Evolutionary conservation across 225 moss, liverwort and hornwort species (phyloP).

Genomic region (Neckera pumila): DNA sequence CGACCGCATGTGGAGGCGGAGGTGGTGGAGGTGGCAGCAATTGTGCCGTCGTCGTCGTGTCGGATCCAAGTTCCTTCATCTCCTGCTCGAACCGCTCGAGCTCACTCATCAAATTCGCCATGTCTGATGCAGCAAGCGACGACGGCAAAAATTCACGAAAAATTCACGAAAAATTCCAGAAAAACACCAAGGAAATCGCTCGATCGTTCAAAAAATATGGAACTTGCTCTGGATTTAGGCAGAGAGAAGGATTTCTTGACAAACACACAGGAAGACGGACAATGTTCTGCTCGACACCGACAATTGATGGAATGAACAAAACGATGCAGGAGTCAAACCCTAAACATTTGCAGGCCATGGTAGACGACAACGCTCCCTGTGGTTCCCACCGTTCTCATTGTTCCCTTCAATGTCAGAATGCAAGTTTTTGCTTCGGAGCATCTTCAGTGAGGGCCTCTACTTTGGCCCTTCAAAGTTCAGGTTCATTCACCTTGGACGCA

Average conservation of each 20-base stretch:
- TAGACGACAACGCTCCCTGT: background rate
- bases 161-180: background rate
- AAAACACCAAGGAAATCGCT: background rate
- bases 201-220: background rate
- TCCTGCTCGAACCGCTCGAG: slow-evolving; percentile 87
- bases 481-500: background rate
- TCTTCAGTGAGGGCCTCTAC: background rate
- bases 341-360: background rate
- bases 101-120: slow-evolving; percentile 79
- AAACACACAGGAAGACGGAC: background rate
- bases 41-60: slow-evolving; percentile 42
- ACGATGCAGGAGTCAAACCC: background rate
- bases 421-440: background rate
- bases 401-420: background rate
- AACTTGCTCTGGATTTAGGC: too few relatives aligned
- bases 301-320: background rate
- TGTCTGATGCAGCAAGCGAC: background rate
- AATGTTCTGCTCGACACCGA: background rate
- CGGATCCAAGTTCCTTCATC: slow-evolving; percentile 82
- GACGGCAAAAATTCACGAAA: background rate
- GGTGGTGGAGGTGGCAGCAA: slow-evolving; percentile 44
- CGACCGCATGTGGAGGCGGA: slow-evolving; percentile 16
- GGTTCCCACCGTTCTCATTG: background rate
- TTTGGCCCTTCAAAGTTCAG: background rate
- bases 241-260: background rate